Conservation (phyloP, 2,329 filamentous ascomycete genomes). For the Dryadomyces sulphureus region DNA sequence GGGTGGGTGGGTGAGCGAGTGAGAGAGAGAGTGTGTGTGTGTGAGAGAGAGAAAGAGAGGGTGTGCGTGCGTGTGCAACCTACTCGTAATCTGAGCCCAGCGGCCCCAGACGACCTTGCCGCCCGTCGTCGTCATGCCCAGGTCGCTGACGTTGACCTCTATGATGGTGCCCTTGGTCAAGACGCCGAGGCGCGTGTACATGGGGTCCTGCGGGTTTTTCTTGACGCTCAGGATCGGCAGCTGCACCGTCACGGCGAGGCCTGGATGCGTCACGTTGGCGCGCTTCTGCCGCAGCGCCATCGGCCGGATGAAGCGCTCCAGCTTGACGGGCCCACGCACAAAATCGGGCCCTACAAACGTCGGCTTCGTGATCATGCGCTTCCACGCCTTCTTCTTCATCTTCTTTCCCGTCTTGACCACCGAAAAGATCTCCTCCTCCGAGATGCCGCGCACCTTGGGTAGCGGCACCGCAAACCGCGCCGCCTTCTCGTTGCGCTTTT, state of each 20-base stretch:
- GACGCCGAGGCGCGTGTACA: conserved; percentile 76
- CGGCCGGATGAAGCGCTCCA: conserved; percentile 37
- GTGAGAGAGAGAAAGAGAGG: not conserved
- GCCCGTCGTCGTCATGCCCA: conserved; percentile 78
- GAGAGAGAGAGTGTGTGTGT: no score
- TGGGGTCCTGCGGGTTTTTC: conserved; percentile 73
- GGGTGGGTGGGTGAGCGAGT: no score
- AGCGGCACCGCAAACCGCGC: conserved; percentile 85
- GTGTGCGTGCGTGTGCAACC: not conserved
- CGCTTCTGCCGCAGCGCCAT: conserved; percentile 55
- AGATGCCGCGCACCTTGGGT: conserved; percentile 86
- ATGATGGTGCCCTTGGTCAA: conserved; percentile 66
- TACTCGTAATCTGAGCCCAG: conserved; percentile 54
- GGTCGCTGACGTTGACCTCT: conserved; percentile 86
- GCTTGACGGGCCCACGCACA: conserved; percentile 74
- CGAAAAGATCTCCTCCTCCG: conserved; percentile 73
- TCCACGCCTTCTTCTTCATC: conserved; percentile 44
- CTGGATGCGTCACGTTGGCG: conserved; percentile 43
- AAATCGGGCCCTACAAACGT: conserved; percentile 89
- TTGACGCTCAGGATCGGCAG: conserved; percentile 56
- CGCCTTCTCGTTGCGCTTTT: conserved; percentile 86
- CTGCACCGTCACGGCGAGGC: conserved; percentile 51
- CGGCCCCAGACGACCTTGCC: conserved; percentile 92
- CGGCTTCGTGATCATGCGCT: conserved; percentile 58
- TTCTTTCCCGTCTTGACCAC: conserved; percentile 84